Conservation (phyloP, 2,329 filamentous ascomycete genomes). For the Neopestalotiopsis sp. region DNA sequence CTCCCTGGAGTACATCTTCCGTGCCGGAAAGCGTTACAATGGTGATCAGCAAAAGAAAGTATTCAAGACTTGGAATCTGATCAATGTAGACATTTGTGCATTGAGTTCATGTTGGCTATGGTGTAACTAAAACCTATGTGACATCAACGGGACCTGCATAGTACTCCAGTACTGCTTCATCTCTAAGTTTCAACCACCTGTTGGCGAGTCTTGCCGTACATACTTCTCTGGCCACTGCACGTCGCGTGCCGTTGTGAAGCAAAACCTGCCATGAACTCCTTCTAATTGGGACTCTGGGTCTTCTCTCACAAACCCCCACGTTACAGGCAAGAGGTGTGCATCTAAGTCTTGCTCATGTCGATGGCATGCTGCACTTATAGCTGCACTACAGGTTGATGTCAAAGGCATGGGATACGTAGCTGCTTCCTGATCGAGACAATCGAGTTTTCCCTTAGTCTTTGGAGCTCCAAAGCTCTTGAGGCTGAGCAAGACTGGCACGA, state of each 20-base stretch:
- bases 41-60: no score
- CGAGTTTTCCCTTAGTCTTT: not conserved
- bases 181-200: not conserved
- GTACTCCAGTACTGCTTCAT: not conserved
- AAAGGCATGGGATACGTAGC: not conserved
- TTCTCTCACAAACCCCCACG: not conserved
- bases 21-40: no score
- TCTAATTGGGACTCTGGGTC: not conserved
- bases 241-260: not conserved
- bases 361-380: not conserved
- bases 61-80: no score
- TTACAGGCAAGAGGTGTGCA: conserved; percentile 5
- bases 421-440: not conserved
- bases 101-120: no score
- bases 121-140: no score
- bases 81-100: no score
- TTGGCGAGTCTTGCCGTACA: not conserved
- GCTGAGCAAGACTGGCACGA: not conserved
- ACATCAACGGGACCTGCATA: not conserved
- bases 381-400: not conserved
- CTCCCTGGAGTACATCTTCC: no score
- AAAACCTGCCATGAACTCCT: not conserved
- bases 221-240: not conserved
- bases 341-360: not conserved
- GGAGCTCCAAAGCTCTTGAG: not conserved